Percentiles rank a stretch among this genome's conserved stretches.
Evolutionary conservation across 2,329 filamentous ascomycete species (phyloP).

Genomic region (Colletotrichum incanum): DNA sequence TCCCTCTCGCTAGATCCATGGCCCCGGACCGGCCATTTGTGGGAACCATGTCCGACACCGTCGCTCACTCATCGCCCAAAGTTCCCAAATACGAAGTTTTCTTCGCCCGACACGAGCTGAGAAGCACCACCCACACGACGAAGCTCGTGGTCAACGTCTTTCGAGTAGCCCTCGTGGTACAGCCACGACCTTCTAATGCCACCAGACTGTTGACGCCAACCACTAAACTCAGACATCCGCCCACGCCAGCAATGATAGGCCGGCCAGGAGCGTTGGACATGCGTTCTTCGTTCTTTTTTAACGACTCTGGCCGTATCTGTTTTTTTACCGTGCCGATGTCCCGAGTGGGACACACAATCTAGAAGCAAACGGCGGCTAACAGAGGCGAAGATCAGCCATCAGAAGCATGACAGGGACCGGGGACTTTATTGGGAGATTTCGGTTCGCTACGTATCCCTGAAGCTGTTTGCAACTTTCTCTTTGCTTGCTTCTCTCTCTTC

Average conservation of each 20-base stretch:
- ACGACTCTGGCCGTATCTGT: not conserved
- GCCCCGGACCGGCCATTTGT: not conserved
- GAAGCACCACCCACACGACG: not conserved
- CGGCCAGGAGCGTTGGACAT: not conserved
- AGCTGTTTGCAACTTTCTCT: not conserved
- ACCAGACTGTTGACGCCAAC: not conserved
- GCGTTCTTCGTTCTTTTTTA: not conserved
- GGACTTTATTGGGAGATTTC: not conserved
- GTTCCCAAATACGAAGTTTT: not conserved
- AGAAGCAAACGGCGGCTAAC: not conserved
- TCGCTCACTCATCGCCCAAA: slow-evolving; percentile 8
- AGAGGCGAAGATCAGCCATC: not conserved
- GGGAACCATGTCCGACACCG: not conserved
- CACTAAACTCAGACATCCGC: not conserved
- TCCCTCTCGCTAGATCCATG: not conserved
- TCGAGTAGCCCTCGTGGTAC: too few species aligned
- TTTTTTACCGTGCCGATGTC: not conserved
- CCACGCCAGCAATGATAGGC: not conserved
- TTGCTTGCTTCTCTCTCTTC: not conserved
- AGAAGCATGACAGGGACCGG: not conserved
- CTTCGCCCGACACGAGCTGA: not conserved
- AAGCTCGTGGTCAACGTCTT: not conserved
- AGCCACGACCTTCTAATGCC: too few species aligned
- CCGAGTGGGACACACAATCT: not conserved
- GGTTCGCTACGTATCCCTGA: not conserved